Evolutionary conservation across 2,329 filamentous ascomycete genomes (phyloP), one percentile per base, ranked within the genome.

Genomic region (Pestalotiopsis sp.): DNA sequence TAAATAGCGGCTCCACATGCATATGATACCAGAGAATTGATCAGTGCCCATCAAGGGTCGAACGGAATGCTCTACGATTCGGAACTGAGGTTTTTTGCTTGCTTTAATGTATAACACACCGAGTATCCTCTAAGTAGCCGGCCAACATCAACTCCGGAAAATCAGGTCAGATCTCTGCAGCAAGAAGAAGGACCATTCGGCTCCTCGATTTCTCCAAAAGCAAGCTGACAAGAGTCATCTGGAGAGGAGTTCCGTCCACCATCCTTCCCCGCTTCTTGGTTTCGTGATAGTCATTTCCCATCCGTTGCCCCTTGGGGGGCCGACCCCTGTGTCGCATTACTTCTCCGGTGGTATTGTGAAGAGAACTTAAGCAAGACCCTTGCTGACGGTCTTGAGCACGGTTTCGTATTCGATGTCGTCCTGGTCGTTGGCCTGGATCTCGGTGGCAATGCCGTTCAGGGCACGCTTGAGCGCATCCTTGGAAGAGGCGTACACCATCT

Each of bases 401-500:
- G 85, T 87, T 72, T 92, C 89, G 82, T 90, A 91, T 84, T 95
- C 92, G 78, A 96, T 92, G 81, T 95, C 93, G 81, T 94, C 92
- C 74, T 84, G 82, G 81, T 95, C 93, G 85, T 95, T 95, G 85
- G 92, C 93, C 86, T 96, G 93, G 76, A 95, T 87, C 80, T 95
- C 93, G 76, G 86, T 84, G 70, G 91, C 91, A 75, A 95, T 84
- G 72, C 92, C 93, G 79, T 89, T 92, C 72, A 96, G 88, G 65
- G 92, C 83, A 81, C 91, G 91, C 89, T 94, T 95, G 75, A 96
- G 88, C 70, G 92, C 91, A 77, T 95, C 92, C 86, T 95, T 96
- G 82, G 93, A 96, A 66, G 93, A 93, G 76, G 93, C 92, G 87
- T 95, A 96, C 82, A 94, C 88, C 93, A 96, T 96, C 87, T 94